Conservation (phyloP, 2,329 filamentous ascomycete genomes). For the Fusarium sp. region DNA sequence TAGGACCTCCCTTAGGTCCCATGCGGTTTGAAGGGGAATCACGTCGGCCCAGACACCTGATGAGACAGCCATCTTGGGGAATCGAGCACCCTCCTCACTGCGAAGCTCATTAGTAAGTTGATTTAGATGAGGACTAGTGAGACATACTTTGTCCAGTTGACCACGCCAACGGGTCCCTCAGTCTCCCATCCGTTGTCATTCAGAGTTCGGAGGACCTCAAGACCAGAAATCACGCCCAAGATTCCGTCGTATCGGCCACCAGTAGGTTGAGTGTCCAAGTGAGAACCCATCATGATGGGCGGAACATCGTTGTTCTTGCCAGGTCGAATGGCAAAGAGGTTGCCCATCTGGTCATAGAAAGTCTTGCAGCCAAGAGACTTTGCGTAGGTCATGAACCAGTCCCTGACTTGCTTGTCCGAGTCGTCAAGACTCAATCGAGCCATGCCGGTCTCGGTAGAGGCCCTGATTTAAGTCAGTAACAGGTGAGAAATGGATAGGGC, state of each 20-base stretch:
- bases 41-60: constrained; percentile 81
- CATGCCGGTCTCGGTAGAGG: constrained; percentile 75
- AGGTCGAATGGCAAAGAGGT: constrained; percentile 79
- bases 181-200: constrained; percentile 76
- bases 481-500: neutral
- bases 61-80: constrained; percentile 78
- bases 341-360: constrained; percentile 82
- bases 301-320: constrained; percentile 69
- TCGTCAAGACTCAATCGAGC: constrained; percentile 77
- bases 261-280: constrained; percentile 72
- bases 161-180: constrained; percentile 76
- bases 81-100: constrained; percentile 83
- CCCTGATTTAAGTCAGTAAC: constrained; percentile 9
- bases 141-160: constrained; percentile 79
- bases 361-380: constrained; percentile 73
- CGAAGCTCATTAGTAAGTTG: neutral
- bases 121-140: neutral
- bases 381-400: constrained; percentile 78
- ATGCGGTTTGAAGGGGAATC: constrained; percentile 71
- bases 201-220: constrained; percentile 77
- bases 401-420: constrained; percentile 75
- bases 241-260: constrained; percentile 82
- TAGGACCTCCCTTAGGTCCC: constrained; percentile 70
- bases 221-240: constrained; percentile 76
- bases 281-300: constrained; percentile 76